phyloP scores from a whole-genome alignment of 148 eudicot species.

The Rhododendron molle region DNA sequence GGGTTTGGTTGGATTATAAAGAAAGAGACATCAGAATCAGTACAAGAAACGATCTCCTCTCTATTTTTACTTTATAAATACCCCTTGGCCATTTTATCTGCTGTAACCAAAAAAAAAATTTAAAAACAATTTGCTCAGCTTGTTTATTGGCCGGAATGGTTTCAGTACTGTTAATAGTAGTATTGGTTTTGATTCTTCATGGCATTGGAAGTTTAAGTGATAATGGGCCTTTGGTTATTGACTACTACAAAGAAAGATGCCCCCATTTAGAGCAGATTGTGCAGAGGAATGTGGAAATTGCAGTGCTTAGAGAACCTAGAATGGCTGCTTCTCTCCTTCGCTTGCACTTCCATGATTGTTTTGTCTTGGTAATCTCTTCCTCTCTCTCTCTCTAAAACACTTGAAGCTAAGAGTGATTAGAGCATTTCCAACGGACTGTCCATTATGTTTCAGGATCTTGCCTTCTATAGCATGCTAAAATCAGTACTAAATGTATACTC shows the following conservation, averaged over 20 bases:
- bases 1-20: constrained; percentile 15
- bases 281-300: constrained; percentile 38
- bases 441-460: background rate
- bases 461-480: background rate
- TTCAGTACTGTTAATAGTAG: constrained; percentile 1
- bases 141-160: background rate
- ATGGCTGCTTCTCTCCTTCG: constrained; percentile 64
- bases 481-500: background rate
- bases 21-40: constrained; percentile 10
- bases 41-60: background rate
- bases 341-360: constrained; percentile 71
- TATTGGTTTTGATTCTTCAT: constrained; percentile 17
- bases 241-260: constrained; percentile 48
- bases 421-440: background rate
- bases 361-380: constrained; percentile 43
- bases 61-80: background rate
- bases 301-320: constrained; percentile 49
- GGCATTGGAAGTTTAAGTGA: constrained; percentile 14
- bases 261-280: constrained; percentile 49
- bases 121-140: background rate
- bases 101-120: background rate
- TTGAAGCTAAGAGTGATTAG: background rate
- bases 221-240: constrained; percentile 23
- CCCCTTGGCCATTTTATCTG: background rate
- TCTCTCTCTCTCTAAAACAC: background rate